A percentile compares a stretch with the other conserved stretches of the same genome.
Evolutionary conservation across 2,329 filamentous ascomycete species (phyloP).

Genomic region (Fusarium proliferatum): DNA sequence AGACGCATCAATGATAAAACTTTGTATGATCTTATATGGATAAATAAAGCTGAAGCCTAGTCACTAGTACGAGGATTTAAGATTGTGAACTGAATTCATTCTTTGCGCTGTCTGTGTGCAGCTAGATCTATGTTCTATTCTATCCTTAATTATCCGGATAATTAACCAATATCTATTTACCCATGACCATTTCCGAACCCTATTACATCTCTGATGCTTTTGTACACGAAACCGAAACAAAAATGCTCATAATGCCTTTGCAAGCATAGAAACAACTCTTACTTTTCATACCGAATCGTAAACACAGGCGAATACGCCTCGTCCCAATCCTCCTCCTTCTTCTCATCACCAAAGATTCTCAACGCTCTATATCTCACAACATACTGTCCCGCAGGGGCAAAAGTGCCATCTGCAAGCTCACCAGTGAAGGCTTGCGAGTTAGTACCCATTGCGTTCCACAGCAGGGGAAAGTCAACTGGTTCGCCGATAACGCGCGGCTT

Average conservation of each 20-base stretch:
- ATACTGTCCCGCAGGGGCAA: slow-evolving; percentile 62
- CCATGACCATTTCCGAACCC: neutral
- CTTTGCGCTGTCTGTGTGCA: neutral
- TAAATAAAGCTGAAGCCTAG: fast-evolving
- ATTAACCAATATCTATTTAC: neutral
- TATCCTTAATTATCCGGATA: neutral
- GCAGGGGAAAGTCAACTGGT: slow-evolving; percentile 55
- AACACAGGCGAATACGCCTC: slow-evolving; percentile 55
- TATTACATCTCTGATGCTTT: slow-evolving; percentile 1
- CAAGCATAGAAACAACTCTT: neutral
- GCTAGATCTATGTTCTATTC: neutral
- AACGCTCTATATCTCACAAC: slow-evolving; percentile 61
- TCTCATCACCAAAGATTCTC: slow-evolving; percentile 62
- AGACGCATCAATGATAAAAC: neutral
- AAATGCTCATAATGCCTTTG: neutral
- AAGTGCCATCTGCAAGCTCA: slow-evolving; percentile 57
- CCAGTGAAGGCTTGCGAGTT: slow-evolving; percentile 57
- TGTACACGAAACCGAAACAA: slow-evolving; percentile 10
- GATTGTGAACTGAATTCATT: neutral
- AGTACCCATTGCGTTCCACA: slow-evolving; percentile 46
- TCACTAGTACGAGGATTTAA: neutral
- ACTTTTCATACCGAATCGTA: slow-evolving; percentile 55
- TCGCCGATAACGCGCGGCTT: slow-evolving; percentile 56
- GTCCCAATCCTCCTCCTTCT: slow-evolving; percentile 60
- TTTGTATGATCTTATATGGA: fast-evolving